phyloP scores from a whole-genome alignment of 257 asterid species.

The Scutellaria baicalensis region DNA sequence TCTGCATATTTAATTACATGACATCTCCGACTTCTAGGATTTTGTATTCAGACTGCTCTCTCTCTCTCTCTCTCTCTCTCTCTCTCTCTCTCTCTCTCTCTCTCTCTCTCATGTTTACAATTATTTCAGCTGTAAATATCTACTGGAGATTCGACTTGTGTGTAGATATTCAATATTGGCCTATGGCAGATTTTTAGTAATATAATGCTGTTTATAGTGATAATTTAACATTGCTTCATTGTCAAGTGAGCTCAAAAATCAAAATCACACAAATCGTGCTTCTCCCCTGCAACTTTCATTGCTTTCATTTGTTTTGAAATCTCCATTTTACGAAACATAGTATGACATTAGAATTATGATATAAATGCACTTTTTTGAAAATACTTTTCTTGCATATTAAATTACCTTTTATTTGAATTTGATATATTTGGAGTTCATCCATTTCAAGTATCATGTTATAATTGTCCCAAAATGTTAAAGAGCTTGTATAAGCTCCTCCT shows the following conservation, averaged over 20 bases:
- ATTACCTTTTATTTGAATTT: too few species aligned
- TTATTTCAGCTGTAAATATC: not conserved
- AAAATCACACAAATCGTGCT: not conserved
- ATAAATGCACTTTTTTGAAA: too few species aligned
- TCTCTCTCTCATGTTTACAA: not conserved
- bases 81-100: not conserved
- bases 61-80: not conserved
- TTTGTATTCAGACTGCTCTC: not conserved
- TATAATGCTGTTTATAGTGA: not conserved
- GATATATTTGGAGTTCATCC: too few species aligned
- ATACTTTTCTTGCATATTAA: too few species aligned
- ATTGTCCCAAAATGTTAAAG: too few species aligned
- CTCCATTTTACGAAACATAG: too few species aligned
- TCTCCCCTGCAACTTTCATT: too few species aligned
- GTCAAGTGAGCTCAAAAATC: not conserved
- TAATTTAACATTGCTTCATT: not conserved
- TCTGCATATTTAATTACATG: not conserved
- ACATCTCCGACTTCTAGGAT: not conserved
- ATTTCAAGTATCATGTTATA: too few species aligned
- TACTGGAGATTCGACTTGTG: not conserved
- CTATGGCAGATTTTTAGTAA: not conserved
- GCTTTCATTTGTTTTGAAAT: too few species aligned
- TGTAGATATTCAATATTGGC: not conserved
- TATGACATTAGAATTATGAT: too few species aligned
- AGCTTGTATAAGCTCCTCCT: too few species aligned